Evolutionary conservation across 2,329 filamentous ascomycete species (phyloP).

Genomic region (Cercospora sp.): DNA sequence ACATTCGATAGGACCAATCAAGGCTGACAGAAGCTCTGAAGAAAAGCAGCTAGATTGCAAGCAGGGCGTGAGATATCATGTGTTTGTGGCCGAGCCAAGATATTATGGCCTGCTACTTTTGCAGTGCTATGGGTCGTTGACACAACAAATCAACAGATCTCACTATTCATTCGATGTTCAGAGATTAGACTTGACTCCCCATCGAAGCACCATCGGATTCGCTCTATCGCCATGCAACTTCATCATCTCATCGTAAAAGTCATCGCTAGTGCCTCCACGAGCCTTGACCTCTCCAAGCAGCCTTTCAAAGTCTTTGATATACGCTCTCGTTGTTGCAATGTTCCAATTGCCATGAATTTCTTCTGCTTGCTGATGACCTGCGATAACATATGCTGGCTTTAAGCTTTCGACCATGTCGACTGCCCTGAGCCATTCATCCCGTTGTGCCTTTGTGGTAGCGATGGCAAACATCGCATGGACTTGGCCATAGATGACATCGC

Average conservation of each 20-base stretch:
- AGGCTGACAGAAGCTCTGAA: background rate
- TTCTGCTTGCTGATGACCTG: conserved; percentile 14
- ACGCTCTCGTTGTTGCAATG: conserved; percentile 11
- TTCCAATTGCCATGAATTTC: conserved; percentile 14
- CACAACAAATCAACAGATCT: too few species aligned
- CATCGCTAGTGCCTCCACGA: background rate
- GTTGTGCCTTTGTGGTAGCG: conserved; percentile 12
- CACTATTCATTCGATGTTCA: background rate
- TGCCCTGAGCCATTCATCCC: conserved; percentile 19
- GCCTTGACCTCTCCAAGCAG: background rate
- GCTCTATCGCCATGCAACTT: background rate
- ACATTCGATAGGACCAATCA: background rate
- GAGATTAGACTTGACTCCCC: background rate
- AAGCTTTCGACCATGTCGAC: conserved; percentile 17
- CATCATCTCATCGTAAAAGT: background rate
- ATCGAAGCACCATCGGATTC: background rate
- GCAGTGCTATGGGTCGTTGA: too few species aligned
- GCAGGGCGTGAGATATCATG: too few species aligned
- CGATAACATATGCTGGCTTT: conserved; percentile 11
- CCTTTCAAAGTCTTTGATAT: conserved; percentile 14
- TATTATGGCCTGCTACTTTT: too few species aligned
- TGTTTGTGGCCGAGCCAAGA: too few species aligned
- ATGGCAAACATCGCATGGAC: conserved; percentile 18
- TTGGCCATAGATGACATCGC: conserved; percentile 21
- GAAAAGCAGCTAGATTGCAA: background rate